Evolutionary conservation across 192 early-diverging fungal genomes (phyloP), one percentile per base, ranked within the genome.

Genomic region (Coemansia sp.): DNA sequence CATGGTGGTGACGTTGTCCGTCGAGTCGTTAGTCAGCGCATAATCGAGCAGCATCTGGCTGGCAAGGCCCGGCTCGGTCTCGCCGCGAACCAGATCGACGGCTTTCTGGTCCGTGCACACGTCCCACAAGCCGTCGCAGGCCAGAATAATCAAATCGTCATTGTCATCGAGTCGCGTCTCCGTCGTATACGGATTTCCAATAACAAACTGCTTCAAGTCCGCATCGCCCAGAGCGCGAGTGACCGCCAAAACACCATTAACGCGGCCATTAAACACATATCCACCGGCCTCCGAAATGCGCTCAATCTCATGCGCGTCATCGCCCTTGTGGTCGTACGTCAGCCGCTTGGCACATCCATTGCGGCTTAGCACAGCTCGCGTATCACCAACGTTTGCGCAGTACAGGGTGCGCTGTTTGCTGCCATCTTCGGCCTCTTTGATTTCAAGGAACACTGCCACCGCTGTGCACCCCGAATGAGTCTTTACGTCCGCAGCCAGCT

Each of bases 111-210:
- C 97, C 13, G 89, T 84, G 76, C 96, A 97, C 11, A 96, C 95
- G 81, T 99, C 97, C 97, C 97, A 98, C 39, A 99, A 78, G 10
- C 97, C 97, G 77, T 99, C 97, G 77, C 97, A 99, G 10, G 97
- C 97, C 53, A 99, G 74, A 62, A 99, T 95, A 56, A 99, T 82
- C 62, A 93, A 84, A 9, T 85, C 77, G 75, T 98, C 95, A 19
- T 84, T 71, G 10, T 84, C 78, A 1, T 77, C 73, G 26, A 99
- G 74, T 39, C 85, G 87, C 24, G 92, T 95, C 69, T 97, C 93
- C 9, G 95, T 94, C 3, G 96, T 99, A 68, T 90, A 99, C 13
- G 97, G 97, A 58, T 89, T 90, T 3, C 97, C 96, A 60, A 98
- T 89, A 11, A 99, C 89, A 75, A 89, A 93, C 67, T 95, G 94